Conservation (phyloP, 371 early-diverging fungal species). For the Mortierella sp. region DNA sequence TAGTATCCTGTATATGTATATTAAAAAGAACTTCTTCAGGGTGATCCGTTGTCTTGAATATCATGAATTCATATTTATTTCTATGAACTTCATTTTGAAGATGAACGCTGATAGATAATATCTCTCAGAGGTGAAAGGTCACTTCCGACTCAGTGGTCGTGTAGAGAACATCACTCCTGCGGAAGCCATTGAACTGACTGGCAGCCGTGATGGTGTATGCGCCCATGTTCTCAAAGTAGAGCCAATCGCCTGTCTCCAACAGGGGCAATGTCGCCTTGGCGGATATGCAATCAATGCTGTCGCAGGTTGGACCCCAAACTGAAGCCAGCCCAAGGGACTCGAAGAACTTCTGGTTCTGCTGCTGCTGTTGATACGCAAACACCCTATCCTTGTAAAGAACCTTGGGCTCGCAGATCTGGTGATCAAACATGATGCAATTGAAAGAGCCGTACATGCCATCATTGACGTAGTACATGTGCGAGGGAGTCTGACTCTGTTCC, state of each 20-base stretch:
- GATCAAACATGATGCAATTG: conserved; percentile 98
- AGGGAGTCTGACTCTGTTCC: conserved; percentile 41
- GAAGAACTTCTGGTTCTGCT: background rate
- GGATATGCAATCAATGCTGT: conserved; percentile 94
- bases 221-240: conserved; percentile 94
- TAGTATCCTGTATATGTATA: no score
- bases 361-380: conserved; percentile 52
- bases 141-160: conserved; percentile 74
- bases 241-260: conserved; percentile 94
- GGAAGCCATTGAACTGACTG: conserved; percentile 93
- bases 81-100: no score
- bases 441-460: conserved; percentile 98
- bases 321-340: conserved; percentile 26
- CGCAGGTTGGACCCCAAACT: conserved; percentile 98
- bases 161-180: conserved; percentile 81
- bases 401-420: conserved; percentile 79
- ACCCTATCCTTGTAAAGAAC: conserved; percentile 63
- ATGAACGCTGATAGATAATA: background rate
- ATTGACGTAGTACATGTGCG: conserved; percentile 96
- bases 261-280: conserved; percentile 76
- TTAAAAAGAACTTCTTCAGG: no score
- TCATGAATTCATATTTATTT: no score
- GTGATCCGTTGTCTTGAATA: no score
- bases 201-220: conserved; percentile 94
- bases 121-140: conserved; percentile 12